Base-by-base conservation (phyloP, 352 stramenopile species). In the Plasmopara muralis region DNA sequence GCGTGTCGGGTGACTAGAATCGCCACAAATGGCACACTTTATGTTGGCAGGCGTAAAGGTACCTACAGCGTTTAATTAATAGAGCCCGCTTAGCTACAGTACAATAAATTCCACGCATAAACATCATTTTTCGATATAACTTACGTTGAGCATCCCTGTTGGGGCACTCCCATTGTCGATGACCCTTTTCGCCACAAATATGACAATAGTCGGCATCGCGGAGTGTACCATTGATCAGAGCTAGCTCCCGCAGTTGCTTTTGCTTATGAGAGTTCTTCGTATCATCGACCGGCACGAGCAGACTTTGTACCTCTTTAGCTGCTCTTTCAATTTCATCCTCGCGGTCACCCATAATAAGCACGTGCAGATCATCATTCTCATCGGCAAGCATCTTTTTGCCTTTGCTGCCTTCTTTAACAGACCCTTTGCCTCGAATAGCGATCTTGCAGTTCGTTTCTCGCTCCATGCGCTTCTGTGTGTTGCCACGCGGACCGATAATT, bases 391-490 rank as follows among this genome's bases (percentile, higher is more conserved):
- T 70, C 39, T 96, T 83, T 53, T 97, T 95, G 20, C 92, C 92
- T 56, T 96, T 87, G 34, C 93, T 97, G 38, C 96, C 97, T 74
- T 99, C 96, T 63, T 99, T 99, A 8, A 98, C 88, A 9, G 85
- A 97, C 4, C 96, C 96, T 47, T 93, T 91, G 25, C 96, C 96
- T 12, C 96, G 89, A 65, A 99, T 99, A 40, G 95, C 93, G 66
- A 99, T 99, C 72, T 98, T 99, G 77, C 95, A 99, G 50, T 96
- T 95, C 6, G 95, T 98, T 66, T 99, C 96, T 38, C 85, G 84
- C 71, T 99, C 97, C 83, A 99, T 96, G 47, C 97, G 95, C 67
- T 99, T 99, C 66, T 99, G 97, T 14, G 97, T 99, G 64, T 98
- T 98, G 9, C 97, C 97, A 12, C 97, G 83, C 3, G 97, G 97